Conservation (phyloP, 148 eudicot genomes). For the Chenopodium suecicum region DNA sequence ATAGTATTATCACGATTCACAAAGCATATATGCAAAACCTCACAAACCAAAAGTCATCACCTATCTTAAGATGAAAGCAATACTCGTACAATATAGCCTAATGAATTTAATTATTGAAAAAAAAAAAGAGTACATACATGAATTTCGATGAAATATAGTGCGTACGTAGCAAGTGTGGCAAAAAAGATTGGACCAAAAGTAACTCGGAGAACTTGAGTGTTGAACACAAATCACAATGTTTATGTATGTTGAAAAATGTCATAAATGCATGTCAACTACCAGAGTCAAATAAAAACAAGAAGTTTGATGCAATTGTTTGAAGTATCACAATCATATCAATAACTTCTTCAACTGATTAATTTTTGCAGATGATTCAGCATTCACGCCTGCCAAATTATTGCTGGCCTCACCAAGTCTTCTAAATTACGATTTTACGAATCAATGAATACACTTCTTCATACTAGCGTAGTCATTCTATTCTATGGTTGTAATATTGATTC, state of each 20-base stretch:
- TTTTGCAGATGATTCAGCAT: not conserved
- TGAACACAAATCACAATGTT: not conserved
- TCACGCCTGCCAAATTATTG: not conserved
- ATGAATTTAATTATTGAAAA: not conserved
- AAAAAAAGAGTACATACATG: not conserved
- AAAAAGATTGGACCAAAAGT: not conserved
- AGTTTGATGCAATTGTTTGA: not conserved
- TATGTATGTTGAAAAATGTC: not conserved
- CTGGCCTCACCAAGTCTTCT: not conserved
- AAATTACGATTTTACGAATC: no score
- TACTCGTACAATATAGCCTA: no score
- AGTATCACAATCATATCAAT: conserved; percentile 19
- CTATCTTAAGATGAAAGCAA: no score
- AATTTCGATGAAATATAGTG: no score
- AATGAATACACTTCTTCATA: no score
- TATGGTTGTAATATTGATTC: no score
- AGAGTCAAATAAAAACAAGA: not conserved
- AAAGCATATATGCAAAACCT: no score
- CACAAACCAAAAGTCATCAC: no score
- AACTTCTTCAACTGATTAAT: not conserved
- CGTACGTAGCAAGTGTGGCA: not conserved
- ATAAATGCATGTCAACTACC: conserved; percentile 11
- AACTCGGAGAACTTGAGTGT: not conserved
- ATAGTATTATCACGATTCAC: no score
- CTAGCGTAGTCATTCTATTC: no score